phyloP scores from a whole-genome alignment of 768 basidiomycete genomes.

The Auricularia sp. region DNA sequence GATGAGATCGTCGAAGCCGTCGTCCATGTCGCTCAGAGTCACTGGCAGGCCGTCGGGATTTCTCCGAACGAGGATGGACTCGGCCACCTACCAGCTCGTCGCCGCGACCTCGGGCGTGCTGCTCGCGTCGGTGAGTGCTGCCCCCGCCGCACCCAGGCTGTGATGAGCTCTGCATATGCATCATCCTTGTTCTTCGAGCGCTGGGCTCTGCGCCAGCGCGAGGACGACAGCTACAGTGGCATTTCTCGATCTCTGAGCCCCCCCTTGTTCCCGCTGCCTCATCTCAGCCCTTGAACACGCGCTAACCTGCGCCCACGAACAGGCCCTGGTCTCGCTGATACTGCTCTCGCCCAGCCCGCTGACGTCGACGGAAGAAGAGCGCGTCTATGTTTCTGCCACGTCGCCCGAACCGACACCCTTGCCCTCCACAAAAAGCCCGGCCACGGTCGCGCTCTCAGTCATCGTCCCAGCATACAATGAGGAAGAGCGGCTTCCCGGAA shows the following conservation, averaged over 20 bases:
- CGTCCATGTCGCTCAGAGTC: background rate
- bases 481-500: constrained; percentile 65
- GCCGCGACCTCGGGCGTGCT: background rate
- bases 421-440: constrained; percentile 25
- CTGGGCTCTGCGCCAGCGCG: constrained; percentile 53
- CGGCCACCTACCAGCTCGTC: background rate
- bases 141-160: constrained; percentile 7
- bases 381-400: constrained; percentile 50
- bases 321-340: constrained; percentile 65
- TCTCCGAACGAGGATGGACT: background rate
- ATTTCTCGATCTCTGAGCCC: background rate
- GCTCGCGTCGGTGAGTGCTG: background rate
- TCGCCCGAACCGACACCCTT: constrained; percentile 43
- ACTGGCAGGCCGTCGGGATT: no score
- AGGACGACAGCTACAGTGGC: constrained; percentile 43
- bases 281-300: background rate
- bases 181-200: constrained; percentile 95
- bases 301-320: constrained; percentile 3
- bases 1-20: constrained; percentile 61
- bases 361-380: constrained; percentile 55
- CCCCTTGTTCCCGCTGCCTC: background rate
- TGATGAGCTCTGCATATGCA: constrained; percentile 46
- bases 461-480: constrained; percentile 93
- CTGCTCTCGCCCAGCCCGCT: constrained; percentile 67
- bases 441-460: constrained; percentile 63